Evolutionary conservation across 1,284 basidiomycete species (phyloP), one percentile per base, ranked within the genome.

Genomic region (Coniophora puteana): DNA sequence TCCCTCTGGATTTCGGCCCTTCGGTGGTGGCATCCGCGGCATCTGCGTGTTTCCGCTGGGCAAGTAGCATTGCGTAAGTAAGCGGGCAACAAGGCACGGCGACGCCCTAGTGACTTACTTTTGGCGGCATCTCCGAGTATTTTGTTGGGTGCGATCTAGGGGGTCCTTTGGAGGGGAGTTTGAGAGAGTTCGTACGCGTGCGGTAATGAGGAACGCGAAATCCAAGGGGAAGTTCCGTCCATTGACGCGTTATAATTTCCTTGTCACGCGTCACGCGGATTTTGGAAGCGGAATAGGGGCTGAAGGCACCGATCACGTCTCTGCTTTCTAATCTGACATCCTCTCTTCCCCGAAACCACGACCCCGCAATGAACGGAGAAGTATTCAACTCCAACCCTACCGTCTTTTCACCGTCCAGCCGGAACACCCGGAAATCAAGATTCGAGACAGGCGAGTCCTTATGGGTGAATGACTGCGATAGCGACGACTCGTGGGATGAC

Each of bases 351-450:
- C n/a, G n/a, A n/a, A n/a, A 25, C 18, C 34, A 36, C 28, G 29
- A 11, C 18, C 27, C 17, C 27, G 44, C 42, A 37, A 78, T 76
- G 74, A 56, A 68, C 36, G 55, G 62, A 32, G 70, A 75, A 58
- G 63, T 81, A 34, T 83, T 78, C 64, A 83, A 83, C 53, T 72
- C 78, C 28, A 83, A 83, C 57, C 80, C 81, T 13, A 72, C 69
- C 11, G 60, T 82, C 17, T 81, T 80, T 49, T 61, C 72, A 0
- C 57, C 69, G 4, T 55, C 69, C 8, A 75, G 71, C 22, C 54
- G 66, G 0, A 49, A 62, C 52, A 39, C 66, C 55, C 51, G 64
- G 51, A 46, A 67, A 65, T 51, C 49, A 50, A 38, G 57, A 51
- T 37, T 60, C 53, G 38, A 66, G 63, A 35, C 51, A 0, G 56